These are phyloP conservation scores for Arabidopsis arenosa DNA, from an alignment of 345 rosid species.

Conservation along the genomic window DNA sequence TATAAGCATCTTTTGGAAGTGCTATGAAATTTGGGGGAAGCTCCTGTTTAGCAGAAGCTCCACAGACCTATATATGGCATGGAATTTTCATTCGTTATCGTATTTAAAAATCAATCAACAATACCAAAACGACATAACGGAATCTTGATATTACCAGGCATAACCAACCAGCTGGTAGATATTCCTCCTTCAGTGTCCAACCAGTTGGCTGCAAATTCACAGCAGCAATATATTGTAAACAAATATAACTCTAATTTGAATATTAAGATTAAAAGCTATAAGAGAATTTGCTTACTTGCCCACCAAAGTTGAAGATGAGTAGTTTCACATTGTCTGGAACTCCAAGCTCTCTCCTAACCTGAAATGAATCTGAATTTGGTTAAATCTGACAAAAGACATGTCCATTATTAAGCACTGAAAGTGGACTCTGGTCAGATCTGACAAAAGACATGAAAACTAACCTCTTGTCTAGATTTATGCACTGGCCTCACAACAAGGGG, in stretches of 20 bases:
- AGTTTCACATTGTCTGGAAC: slow-evolving; percentile 78
- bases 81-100: background rate
- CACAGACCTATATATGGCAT: slow-evolving; percentile 66
- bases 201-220: slow-evolving; percentile 73
- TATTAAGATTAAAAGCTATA: background rate
- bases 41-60: slow-evolving; percentile 75
- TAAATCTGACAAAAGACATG: background rate
- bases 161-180: slow-evolving; percentile 84
- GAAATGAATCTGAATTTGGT: background rate
- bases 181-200: slow-evolving; percentile 84
- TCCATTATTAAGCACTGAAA: background rate
- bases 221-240: slow-evolving; percentile 1
- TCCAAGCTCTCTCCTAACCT: slow-evolving; percentile 86
- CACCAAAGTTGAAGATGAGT: slow-evolving; percentile 89
- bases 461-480: slow-evolving; percentile 83
- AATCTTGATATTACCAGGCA: slow-evolving; percentile 66
- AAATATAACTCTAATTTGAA: background rate
- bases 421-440: background rate
- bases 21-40: slow-evolving; percentile 85
- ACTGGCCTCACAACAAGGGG: slow-evolving; percentile 90
- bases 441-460: slow-evolving; percentile 20
- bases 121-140: background rate
- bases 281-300: slow-evolving; percentile 61
- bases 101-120: background rate
- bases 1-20: slow-evolving; percentile 81